phyloP scores from a whole-genome alignment of 768 basidiomycete species.

The Mycena polygramma region DNA sequence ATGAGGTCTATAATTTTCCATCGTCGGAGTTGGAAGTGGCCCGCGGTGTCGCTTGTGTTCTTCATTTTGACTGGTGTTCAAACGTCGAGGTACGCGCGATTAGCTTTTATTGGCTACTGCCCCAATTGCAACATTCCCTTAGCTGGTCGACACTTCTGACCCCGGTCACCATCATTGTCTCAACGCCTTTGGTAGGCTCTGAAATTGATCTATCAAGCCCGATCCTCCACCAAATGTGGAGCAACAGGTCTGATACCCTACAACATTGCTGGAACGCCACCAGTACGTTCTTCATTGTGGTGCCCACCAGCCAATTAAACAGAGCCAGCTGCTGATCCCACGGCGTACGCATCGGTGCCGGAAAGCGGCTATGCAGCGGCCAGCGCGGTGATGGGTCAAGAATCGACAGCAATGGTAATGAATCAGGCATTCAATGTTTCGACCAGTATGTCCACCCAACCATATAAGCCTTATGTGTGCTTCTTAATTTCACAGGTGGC shows the following conservation, averaged over 20 bases:
- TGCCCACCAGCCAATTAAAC: too few relatives aligned
- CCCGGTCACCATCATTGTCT: neutral
- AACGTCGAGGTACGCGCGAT: neutral
- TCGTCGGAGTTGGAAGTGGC: neutral
- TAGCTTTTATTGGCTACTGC: too few relatives aligned
- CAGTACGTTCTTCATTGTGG: too few relatives aligned
- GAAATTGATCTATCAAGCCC: neutral
- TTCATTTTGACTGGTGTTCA: neutral
- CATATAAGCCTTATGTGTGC: neutral
- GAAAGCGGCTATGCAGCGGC: conserved; percentile 1
- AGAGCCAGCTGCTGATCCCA: too few relatives aligned
- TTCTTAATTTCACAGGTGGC: neutral
- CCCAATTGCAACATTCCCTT: too few relatives aligned
- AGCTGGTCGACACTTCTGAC: neutral
- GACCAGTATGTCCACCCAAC: too few relatives aligned
- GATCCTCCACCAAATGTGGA: neutral
- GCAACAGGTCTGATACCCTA: too few relatives aligned
- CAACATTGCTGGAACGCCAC: too few relatives aligned
- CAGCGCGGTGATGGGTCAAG: neutral
- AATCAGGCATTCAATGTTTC: neutral
- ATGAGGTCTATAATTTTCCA: neutral
- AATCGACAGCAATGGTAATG: neutral
- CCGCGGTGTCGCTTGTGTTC: neutral
- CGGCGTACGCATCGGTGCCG: neutral
- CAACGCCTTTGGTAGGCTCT: neutral